Percentiles rank a stretch among this genome's conserved stretches.
Conservation (phyloP, 306 rosid genomes). For the Neltuma alba region DNA sequence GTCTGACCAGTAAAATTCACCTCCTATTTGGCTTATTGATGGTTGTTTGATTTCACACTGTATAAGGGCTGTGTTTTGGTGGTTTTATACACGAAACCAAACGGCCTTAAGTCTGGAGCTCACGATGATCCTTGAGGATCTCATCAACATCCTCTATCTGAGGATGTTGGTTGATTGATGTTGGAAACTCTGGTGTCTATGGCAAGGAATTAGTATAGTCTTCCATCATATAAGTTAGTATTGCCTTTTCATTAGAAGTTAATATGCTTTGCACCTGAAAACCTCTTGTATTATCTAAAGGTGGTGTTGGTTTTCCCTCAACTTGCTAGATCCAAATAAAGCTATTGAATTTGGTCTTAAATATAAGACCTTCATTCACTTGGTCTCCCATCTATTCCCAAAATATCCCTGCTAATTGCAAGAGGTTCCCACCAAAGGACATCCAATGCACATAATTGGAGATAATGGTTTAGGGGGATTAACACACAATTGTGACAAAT, state of each 20-base stretch:
- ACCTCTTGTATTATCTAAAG: background rate
- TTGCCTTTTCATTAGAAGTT: conserved; percentile 57
- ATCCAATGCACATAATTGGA: too few relatives aligned
- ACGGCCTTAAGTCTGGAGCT: background rate
- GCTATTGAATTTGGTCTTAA: too few relatives aligned
- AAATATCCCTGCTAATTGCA: too few relatives aligned
- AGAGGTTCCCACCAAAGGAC: too few relatives aligned
- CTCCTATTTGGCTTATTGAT: background rate
- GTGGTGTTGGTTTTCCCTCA: background rate
- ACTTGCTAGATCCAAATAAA: too few relatives aligned
- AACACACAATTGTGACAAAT: too few relatives aligned
- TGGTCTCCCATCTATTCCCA: too few relatives aligned
- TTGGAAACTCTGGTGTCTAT: conserved; percentile 8
- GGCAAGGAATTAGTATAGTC: conserved; percentile 43
- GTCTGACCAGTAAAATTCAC: background rate
- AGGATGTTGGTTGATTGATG: background rate
- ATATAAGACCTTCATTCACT: too few relatives aligned
- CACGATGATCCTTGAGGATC: background rate
- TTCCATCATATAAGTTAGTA: conserved; percentile 54
- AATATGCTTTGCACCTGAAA: background rate
- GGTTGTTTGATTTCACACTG: background rate
- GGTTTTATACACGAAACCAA: background rate
- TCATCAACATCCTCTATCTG: background rate
- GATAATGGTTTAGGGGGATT: too few relatives aligned
- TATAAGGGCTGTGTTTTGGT: background rate